Percentiles rank a stretch among this genome's conserved stretches.
phyloP scores from a whole-genome alignment of 495 filamentous ascomycete species.

The Friedmanniomyces simplex region DNA sequence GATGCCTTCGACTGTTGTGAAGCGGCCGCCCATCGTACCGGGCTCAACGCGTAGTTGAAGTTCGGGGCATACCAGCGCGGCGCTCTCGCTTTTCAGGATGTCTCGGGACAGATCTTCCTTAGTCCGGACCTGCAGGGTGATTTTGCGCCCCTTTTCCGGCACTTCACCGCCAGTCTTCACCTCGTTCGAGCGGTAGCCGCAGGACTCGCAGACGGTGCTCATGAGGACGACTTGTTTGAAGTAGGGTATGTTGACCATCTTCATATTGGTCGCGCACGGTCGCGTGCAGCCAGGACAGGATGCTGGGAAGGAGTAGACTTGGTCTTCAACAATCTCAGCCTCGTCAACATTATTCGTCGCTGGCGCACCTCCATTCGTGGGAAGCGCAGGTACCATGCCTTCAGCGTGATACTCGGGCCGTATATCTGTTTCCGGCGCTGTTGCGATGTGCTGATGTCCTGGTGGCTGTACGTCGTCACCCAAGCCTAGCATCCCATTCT shows the following conservation, averaged over 20 bases:
- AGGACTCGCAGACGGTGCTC: constrained; percentile 76
- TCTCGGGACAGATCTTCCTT: constrained; percentile 76
- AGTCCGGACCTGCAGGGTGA: constrained; percentile 63
- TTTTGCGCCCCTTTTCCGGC: constrained; percentile 74
- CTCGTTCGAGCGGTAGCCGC: constrained; percentile 90
- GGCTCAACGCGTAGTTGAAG: constrained; percentile 74
- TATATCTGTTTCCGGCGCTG: constrained; percentile 21
- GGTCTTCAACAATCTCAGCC: constrained; percentile 73
- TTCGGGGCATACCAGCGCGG: constrained; percentile 72
- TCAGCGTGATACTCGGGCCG: constrained; percentile 31
- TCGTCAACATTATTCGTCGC: constrained; percentile 36
- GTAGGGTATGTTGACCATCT: constrained; percentile 90
- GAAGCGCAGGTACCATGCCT: constrained; percentile 28
- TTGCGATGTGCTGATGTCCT: constrained; percentile 9
- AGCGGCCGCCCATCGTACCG: constrained; percentile 89
- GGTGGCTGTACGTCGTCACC: constrained; percentile 29
- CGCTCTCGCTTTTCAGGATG: constrained; percentile 93
- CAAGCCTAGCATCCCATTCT: constrained; percentile 75
- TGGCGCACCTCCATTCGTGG: constrained; percentile 26
- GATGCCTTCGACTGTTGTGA: constrained; percentile 92
- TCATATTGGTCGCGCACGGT: constrained; percentile 76
- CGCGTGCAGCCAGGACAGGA: constrained; percentile 84
- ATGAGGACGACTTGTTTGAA: constrained; percentile 94
- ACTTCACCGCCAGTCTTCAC: constrained; percentile 93
- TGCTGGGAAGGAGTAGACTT: constrained; percentile 82